Base-by-base conservation (phyloP, 768 basidiomycete genomes). In the Hygrocybe punicea region DNA sequence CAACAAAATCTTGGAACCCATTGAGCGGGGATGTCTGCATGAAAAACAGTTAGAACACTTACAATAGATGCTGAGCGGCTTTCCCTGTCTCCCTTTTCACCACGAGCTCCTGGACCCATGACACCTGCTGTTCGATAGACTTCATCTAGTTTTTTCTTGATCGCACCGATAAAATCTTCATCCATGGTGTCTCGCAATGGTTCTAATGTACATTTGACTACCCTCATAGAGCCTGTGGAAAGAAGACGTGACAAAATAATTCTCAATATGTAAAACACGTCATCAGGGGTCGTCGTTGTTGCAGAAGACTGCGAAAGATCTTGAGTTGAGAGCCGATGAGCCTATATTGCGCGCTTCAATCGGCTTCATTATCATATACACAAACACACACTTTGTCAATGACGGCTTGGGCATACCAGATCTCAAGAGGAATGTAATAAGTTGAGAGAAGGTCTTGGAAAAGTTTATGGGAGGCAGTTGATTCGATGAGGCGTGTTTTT, bases 241-340 rank as follows among this genome's bases (percentile, higher is more conserved):
- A 97, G 67, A 33, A 93, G 72, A 10, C 97, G 83, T 17, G 83
- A 77, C 4, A 94, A 77, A 2, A 95, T 86, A 6, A 85, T 79
- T 70, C 97, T 98, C 58, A 98, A 77, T 56, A 99, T 87, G 72
- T 97, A 99, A 74, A 98, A 99, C 2, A 88, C 89, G 63, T 98
- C 97, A 69, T 99, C 97, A 0, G 92, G 91, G 0, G 84, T 85
- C 0, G 91, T 93, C 0, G 88, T 90, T 1, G 78, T 82, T 10
- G 80, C 75, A 51, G 81, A 91, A 39, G 64, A 73, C 56, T 87
- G 81, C 2, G 85, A 79, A 6, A 79, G 67, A 65, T 98, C 93
- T 2, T 84, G 78, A 13, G 77, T 84, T 23, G 96, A 91, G 42
- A 97, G 77, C 23, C 86, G 84, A 65, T 96, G 93, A 1, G 96